Base-by-base conservation (phyloP, 139 green algal species). In the Chlamydomonas sp. region DNA sequence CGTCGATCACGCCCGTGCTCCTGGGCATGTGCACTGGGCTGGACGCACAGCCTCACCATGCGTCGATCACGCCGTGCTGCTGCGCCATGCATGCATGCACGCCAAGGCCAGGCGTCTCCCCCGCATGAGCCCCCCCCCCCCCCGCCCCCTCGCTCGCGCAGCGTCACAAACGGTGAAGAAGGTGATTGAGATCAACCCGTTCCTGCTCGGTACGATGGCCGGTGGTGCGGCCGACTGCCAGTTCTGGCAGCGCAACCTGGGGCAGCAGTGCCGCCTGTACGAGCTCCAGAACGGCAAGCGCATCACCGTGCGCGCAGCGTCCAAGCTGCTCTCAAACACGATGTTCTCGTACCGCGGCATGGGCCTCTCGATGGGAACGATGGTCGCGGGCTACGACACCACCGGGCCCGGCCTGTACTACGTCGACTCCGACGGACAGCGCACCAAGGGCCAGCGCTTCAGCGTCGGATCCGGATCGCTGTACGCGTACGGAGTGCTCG, bases 171-270 rank as follows among this genome's bases (percentile, higher is more conserved):
- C 91, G 1, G 91, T 97, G 37, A 96, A 98, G 82, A 98, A 98
- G 75, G 92, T 99, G 1, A 97, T 99, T 43, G 92, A 98, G 79
- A 99, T 99, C 82, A 99, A 99, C 77, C 89, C 88, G 8, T 98
- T 88, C 82, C 80, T 99, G 35, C 81, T 99, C 57, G 95, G 94
- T 24, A 99, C 95, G 26, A 99, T 99, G 94, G 95, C 95, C 35
- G 95, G 95, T 66, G 95, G 93, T 50, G 95, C 95, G 5, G 94
- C 93, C 22, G 95, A 99, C 79, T 99, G 95, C 82, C 89, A 95
- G 76, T 98, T 97, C 77, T 98, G 94, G 94, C 88, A 96, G 70
- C 69, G 93, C 3, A 97, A 98, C 80, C 79, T 98, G 38, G 92
- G 93, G 13, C 83, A 84, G 58, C 90, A 97, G 87, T 99, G 95